These are phyloP conservation scores for Ogataea wickerhamii DNA, from an alignment of 805 yeast species.

Conservation along the genomic window DNA sequence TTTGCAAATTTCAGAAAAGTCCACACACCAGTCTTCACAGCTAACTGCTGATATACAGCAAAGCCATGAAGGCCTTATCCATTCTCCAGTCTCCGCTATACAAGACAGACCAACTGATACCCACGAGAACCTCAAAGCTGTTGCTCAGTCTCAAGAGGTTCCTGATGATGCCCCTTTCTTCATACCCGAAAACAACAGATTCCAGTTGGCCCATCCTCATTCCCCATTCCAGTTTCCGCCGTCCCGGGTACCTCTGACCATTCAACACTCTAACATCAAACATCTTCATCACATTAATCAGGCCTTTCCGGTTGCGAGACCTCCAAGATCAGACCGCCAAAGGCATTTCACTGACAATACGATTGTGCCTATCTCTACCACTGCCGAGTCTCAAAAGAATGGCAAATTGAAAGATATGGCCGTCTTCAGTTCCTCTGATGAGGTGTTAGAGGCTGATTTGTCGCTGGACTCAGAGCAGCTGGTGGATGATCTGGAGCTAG, in stretches of 20 bases:
- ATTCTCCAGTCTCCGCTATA: background rate
- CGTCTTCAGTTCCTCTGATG: background rate
- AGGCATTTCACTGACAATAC: background rate
- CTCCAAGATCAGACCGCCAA: background rate
- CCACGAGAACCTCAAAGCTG: background rate
- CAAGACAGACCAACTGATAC: background rate
- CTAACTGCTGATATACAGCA: background rate
- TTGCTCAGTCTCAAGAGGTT: background rate
- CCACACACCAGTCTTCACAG: background rate
- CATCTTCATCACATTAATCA: slow-evolving; percentile 6
- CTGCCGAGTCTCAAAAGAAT: background rate
- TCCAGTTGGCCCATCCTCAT: slow-evolving; percentile 6
- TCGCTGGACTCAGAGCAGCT: background rate
- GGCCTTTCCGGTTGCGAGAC: background rate
- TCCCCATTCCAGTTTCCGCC: slow-evolving; percentile 28
- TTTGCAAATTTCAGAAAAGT: background rate
- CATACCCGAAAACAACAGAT: slow-evolving; percentile 17
- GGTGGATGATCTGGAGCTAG: background rate
- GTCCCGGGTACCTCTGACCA: slow-evolving; percentile 19
- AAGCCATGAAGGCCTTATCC: background rate
- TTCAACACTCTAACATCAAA: slow-evolving; percentile 18
- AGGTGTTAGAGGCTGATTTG: background rate
- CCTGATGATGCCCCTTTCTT: background rate
- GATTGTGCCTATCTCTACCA: background rate
- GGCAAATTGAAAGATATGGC: background rate